phyloP scores from a whole-genome alignment of 495 filamentous ascomycete genomes.

The Penicillium crystallinum region DNA sequence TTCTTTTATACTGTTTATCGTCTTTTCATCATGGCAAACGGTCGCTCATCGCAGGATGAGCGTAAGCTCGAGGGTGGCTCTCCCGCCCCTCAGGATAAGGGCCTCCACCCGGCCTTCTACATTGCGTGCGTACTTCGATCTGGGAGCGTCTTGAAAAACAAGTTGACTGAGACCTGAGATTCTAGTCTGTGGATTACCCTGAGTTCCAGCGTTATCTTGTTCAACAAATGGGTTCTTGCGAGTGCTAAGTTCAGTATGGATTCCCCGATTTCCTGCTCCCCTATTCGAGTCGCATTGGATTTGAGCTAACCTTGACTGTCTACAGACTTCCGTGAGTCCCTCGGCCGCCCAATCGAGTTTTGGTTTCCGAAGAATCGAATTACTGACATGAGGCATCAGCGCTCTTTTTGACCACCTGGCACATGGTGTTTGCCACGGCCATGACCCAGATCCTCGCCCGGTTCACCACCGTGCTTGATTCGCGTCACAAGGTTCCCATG shows the following conservation, averaged over 20 bases:
- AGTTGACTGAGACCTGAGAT: slow-evolving; percentile 9
- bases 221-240: slow-evolving; percentile 95
- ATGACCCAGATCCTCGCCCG: slow-evolving; percentile 83
- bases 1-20: slow-evolving; percentile 23
- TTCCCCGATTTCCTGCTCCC: background rate
- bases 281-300: slow-evolving; percentile 1
- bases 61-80: slow-evolving; percentile 30
- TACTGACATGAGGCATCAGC: slow-evolving; percentile 16
- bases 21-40: slow-evolving; percentile 27
- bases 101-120: slow-evolving; percentile 75
- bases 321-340: slow-evolving; percentile 35
- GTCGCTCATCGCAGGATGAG: slow-evolving; percentile 30
- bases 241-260: slow-evolving; percentile 70
- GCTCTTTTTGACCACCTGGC: slow-evolving; percentile 84
- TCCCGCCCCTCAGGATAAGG: slow-evolving; percentile 16
- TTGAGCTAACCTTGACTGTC: slow-evolving; percentile 17
- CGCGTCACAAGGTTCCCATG: slow-evolving; percentile 82
- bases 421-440: slow-evolving; percentile 75
- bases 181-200: slow-evolving; percentile 77
- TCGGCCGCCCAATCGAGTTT: background rate
- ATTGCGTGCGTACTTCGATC: slow-evolving; percentile 58
- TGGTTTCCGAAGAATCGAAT: background rate
- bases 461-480: slow-evolving; percentile 74
- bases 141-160: background rate
- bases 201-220: slow-evolving; percentile 87